Conservation (phyloP, 2,329 filamentous ascomycete genomes). For the Trichoderma endophyticum region DNA sequence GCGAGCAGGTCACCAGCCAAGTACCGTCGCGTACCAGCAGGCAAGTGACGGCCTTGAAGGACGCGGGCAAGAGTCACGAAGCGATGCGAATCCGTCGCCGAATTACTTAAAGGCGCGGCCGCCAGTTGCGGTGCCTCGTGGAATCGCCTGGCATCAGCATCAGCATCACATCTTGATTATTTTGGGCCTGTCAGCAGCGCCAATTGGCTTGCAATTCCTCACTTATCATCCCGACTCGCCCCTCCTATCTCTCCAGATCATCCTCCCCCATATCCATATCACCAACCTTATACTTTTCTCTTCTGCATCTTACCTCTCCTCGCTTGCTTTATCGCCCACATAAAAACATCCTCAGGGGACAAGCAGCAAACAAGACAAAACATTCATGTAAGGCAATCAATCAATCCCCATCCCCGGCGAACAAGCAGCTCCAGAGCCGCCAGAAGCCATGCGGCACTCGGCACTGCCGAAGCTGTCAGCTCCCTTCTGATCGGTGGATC, state of each 20-base stretch:
- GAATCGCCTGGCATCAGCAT: background rate
- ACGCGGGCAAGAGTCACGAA: constrained; percentile 17
- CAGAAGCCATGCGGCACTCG: background rate
- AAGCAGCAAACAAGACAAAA: background rate
- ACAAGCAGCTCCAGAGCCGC: background rate
- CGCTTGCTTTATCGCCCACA: background rate
- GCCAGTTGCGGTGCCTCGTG: constrained; percentile 11
- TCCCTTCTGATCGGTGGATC: constrained; percentile 5
- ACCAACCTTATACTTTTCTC: background rate
- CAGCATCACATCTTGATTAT: background rate
- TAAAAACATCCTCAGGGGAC: background rate
- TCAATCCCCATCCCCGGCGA: background rate
- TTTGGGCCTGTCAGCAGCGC: background rate
- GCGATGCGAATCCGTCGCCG: constrained; percentile 4
- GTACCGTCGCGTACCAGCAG: constrained; percentile 6
- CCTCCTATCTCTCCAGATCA: background rate
- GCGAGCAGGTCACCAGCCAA: constrained; percentile 18
- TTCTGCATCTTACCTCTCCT: background rate
- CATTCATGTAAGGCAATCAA: background rate
- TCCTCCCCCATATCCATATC: background rate
- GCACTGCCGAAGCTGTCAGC: constrained; percentile 17
- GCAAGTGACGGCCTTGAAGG: constrained; percentile 17
- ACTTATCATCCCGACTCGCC: background rate
- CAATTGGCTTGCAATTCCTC: constrained; percentile 12
- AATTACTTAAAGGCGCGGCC: constrained; percentile 19